Percentiles rank a stretch among this genome's conserved stretches.
These are phyloP conservation scores for Cyberlindnera nakhonratchasimensis DNA, from an alignment of 805 yeast genomes.

Conservation along the genomic window DNA sequence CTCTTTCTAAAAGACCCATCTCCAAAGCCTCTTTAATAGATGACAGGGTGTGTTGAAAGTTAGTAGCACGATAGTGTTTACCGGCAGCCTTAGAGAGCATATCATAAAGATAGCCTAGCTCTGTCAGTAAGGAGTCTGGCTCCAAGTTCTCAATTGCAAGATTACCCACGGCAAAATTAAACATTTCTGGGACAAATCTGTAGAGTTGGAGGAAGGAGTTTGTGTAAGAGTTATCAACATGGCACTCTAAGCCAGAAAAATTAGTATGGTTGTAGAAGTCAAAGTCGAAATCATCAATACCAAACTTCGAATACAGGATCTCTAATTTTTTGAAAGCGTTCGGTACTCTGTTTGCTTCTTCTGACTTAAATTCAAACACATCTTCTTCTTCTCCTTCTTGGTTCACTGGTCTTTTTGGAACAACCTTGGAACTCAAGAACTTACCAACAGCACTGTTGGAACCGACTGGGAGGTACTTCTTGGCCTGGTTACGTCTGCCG, in stretches of 20 bases:
- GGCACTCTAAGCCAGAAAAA: conserved; percentile 86
- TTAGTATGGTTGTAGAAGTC: conserved; percentile 71
- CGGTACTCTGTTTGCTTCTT: conserved; percentile 47
- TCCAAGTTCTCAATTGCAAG: conserved; percentile 50
- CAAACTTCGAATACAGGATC: conserved; percentile 82
- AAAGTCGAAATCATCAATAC: conserved; percentile 93
- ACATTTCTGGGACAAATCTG: conserved; percentile 71
- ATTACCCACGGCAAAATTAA: conserved; percentile 56
- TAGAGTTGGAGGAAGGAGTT: conserved; percentile 79
- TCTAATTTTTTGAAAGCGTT: conserved; percentile 72
- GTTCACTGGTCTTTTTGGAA: conserved; percentile 34
- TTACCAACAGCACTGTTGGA: conserved; percentile 33
- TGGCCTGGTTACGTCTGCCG: conserved; percentile 52
- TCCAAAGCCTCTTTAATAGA: conserved; percentile 47
- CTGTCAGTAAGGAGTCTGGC: conserved; percentile 59
- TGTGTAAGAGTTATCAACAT: conserved; percentile 71
- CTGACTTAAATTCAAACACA: conserved; percentile 32
- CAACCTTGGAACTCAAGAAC: conserved; percentile 57
- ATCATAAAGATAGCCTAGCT: conserved; percentile 85
- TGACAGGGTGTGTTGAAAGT: conserved; percentile 58
- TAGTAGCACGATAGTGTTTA: conserved; percentile 74
- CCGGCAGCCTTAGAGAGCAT: conserved; percentile 85
- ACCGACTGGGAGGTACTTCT: conserved; percentile 39
- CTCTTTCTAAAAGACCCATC: conserved; percentile 51
- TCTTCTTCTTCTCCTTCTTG: conserved; percentile 21